Base-by-base conservation (phyloP, 768 basidiomycete genomes). In the Rhodotorula graminis region DNA sequence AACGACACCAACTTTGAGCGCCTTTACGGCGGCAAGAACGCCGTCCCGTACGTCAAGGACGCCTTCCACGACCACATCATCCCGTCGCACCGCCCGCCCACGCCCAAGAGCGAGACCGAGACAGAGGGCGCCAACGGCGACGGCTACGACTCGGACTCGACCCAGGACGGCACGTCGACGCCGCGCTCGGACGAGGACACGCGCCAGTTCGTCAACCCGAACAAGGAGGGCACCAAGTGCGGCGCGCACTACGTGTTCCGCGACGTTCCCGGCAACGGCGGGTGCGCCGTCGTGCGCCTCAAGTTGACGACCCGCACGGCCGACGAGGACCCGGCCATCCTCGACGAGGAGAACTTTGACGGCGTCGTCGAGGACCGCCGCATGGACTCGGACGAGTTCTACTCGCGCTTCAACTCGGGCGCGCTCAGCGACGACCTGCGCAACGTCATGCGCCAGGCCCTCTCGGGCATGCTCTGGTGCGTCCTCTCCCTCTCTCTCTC, bases 41-140 rank as follows among this genome's bases (percentile, higher is more conserved):
- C 86, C 64, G 88, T 88, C 0, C 85, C 86, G 5, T 93, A 88
- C 78, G 90, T 91, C 78, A 99, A 99, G 82, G 96, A 99, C 79
- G 94, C 90, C 19, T 99, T 99, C 84, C 95, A 99, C 78, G 94
- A 99, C 81, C 92, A 98, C 80, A 92, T 99, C 80, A 89, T 99
- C 75, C 88, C 88, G 2, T 85, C 84, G 11, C 95, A 98, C 81
- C 88, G 91, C 55, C 90, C 90, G 11, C 82, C 77, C 16, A 76
- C 79, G 50, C 78, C 80, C 29, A 75, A 81, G 62, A 12, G 5
- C 44, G 27, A 37, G 25, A 27, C 21, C 42, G 56, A 77, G 76
- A 74, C 67, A 68, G 21, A 52, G 19, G 68, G 69, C 47, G 46
- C 42, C 5, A 29, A 70, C 23, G 58, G 63, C 23, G 76, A 58